phyloP scores from a whole-genome alignment of 1,284 basidiomycete genomes.

The Coniophora puteana region DNA sequence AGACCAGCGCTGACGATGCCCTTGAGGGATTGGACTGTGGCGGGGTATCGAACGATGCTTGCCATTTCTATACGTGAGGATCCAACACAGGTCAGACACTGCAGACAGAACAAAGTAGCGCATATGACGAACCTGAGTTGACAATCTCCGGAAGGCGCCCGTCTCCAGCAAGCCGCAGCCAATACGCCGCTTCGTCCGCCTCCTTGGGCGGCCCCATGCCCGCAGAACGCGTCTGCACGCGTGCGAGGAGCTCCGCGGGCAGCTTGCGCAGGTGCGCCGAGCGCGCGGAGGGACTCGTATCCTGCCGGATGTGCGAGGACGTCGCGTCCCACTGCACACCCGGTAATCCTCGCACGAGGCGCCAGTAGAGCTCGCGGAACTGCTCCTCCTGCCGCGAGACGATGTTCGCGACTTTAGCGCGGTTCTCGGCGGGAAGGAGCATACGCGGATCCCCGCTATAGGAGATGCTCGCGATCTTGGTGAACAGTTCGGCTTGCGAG shows the following conservation, averaged over 20 bases:
- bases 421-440: slow-evolving; percentile 92
- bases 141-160: slow-evolving; percentile 54
- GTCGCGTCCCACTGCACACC: slow-evolving; percentile 67
- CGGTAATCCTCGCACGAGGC: slow-evolving; percentile 71
- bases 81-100: background rate
- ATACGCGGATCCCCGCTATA: slow-evolving; percentile 94
- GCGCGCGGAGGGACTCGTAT: slow-evolving; percentile 60
- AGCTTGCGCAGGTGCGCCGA: slow-evolving; percentile 74
- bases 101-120: slow-evolving; percentile 5
- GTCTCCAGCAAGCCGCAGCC: slow-evolving; percentile 70
- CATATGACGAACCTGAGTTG: slow-evolving; percentile 47
- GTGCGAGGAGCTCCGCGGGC: slow-evolving; percentile 60
- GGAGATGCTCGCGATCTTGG: slow-evolving; percentile 81
- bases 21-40: slow-evolving; percentile 82
- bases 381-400: slow-evolving; percentile 79
- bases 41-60: slow-evolving; percentile 78
- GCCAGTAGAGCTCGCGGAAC: slow-evolving; percentile 86
- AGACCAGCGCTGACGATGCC: slow-evolving; percentile 83
- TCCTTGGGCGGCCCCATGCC: slow-evolving; percentile 31
- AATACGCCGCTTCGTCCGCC: slow-evolving; percentile 71
- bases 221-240: slow-evolving; percentile 37
- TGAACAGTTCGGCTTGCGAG: slow-evolving; percentile 82
- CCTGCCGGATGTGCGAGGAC: slow-evolving; percentile 61
- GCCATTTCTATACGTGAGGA: slow-evolving; percentile 72
- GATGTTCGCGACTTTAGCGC: slow-evolving; percentile 92